Percentiles rank a stretch among this genome's conserved stretches.
Evolutionary conservation across 2,329 filamentous ascomycete species (phyloP).

Genomic region (Colletotrichum filicis): DNA sequence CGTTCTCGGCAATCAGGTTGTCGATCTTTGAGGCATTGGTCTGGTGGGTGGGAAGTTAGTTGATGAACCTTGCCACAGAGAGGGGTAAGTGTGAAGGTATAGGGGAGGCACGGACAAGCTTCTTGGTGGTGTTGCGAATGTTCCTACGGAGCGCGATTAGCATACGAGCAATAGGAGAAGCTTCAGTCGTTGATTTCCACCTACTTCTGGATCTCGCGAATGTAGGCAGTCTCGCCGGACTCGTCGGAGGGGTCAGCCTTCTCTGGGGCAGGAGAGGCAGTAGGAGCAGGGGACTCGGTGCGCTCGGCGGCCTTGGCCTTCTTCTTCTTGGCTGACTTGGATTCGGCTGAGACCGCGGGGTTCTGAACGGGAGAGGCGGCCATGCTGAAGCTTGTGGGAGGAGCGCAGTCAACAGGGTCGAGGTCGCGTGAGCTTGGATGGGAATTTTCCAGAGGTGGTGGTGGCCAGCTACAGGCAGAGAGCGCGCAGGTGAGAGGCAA

Average conservation of each 20-base stretch:
- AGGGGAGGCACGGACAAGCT: conserved; percentile 74
- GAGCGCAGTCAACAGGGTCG: conserved; percentile 22
- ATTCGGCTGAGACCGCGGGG: conserved; percentile 67
- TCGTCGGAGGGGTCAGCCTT: conserved; percentile 68
- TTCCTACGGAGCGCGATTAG: conserved; percentile 64
- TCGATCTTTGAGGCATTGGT: conserved; percentile 80
- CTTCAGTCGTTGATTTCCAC: conserved; percentile 42
- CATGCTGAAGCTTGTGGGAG: conserved; percentile 57
- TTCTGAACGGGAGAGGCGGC: conserved; percentile 72
- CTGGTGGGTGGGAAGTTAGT: conserved; percentile 50
- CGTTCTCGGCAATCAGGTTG: conserved; percentile 74
- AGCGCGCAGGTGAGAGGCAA: conserved; percentile 5
- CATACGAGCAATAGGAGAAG: background rate
- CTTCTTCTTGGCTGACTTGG: conserved; percentile 77
- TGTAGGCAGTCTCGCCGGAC: conserved; percentile 78
- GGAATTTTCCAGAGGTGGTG: conserved; percentile 28
- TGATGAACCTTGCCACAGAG: background rate
- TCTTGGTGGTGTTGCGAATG: conserved; percentile 93
- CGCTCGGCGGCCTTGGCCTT: conserved; percentile 66
- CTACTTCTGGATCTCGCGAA: conserved; percentile 93
- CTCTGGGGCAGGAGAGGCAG: conserved; percentile 58
- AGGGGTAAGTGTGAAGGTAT: background rate
- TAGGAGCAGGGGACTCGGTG: conserved; percentile 66
- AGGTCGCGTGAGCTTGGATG: conserved; percentile 26
- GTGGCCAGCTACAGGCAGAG: conserved; percentile 17